These are phyloP conservation scores for Haplosporangium sp. DNA, from an alignment of 371 early-diverging fungal species.

Conservation along the genomic window DNA sequence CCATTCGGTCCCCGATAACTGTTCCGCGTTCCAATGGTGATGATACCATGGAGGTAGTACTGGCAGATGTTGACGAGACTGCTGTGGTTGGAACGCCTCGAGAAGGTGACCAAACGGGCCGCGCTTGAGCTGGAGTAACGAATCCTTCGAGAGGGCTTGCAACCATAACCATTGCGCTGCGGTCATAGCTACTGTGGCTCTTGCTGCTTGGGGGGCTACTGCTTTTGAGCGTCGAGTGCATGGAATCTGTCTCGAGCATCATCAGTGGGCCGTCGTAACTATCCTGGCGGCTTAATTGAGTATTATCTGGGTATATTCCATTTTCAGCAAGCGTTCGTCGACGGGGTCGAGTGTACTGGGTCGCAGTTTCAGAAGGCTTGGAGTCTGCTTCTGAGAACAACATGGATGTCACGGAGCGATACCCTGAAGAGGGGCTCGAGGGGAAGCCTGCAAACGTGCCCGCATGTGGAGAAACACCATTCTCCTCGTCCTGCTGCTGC, in stretches of 20 bases:
- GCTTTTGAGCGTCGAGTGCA: conserved; percentile 2
- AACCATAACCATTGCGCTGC: neutral
- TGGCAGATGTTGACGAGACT: neutral
- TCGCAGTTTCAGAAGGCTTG: neutral
- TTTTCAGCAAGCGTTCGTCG: conserved; percentile 36
- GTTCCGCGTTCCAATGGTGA: conserved; percentile 47
- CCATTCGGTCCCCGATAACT: conserved; percentile 29
- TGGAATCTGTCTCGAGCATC: conserved; percentile 20
- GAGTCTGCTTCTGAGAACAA: conserved; percentile 23
- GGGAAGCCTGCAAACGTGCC: conserved; percentile 40
- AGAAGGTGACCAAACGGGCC: conserved; percentile 28
- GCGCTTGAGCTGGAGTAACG: conserved; percentile 17
- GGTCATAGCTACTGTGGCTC: neutral
- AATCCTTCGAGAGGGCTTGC: conserved; percentile 31
- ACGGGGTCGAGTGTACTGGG: conserved; percentile 13
- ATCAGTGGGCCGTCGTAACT: conserved; percentile 6
- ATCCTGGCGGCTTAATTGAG: neutral
- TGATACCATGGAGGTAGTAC: conserved; percentile 16
- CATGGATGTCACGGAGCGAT: conserved; percentile 34
- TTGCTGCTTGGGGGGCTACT: neutral
- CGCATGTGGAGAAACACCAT: conserved; percentile 15
- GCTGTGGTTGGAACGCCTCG: conserved; percentile 13
- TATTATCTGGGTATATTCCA: conserved; percentile 5
- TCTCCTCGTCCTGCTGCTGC: conserved; percentile 29
- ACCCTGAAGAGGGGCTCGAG: conserved; percentile 20